Base-by-base conservation (phyloP, 2,329 filamentous ascomycete genomes). In the Pseudogymnoascus sp. region DNA sequence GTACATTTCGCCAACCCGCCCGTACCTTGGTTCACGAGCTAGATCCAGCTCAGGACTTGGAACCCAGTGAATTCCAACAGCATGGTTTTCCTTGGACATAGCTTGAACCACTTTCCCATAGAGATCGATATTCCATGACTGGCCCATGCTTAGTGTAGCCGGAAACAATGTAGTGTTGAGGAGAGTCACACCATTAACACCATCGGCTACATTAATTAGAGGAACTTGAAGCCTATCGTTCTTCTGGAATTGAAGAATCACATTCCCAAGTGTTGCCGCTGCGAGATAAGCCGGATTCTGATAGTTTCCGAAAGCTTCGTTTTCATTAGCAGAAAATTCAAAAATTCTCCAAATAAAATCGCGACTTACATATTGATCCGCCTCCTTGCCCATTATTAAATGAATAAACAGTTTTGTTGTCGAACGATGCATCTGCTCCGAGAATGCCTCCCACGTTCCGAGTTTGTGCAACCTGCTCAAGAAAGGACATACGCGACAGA, bases 41-140 rank as follows among this genome's bases (percentile, higher is more conserved):
- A 75, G 61, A 62, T 75, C 74, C 4, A 75, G 64, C 33, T 72
- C 72, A 6, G 74, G 73, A 0, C 71, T 73, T 1, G 75, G 66
- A 7, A 75, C 72, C 74, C 74, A 75, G 31, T 68, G 70, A 31
- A 71, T 69, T 0, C 74, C 73, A 6, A 73, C 62, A 1, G 72
- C 71, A 19, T 41, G 38, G 26, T 73, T 72, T 63, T 75, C 73
- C 2, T 74, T 72, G 2, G 73, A 69, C 8, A 73, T 72, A 0
- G 69, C 72, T 2, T 62, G 64, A 2, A 71, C 64, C 1, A 65
- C 69, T 38, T 72, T 62, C 50, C 70, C 69, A 59, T 71, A 75
- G 0, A 75, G 67, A 4, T 69, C 67, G 0, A 75, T 50, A 43
- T 75, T 74, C 59, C 69, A 74, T 0, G 72, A 68, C 71, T 69